A percentile compares a stretch with the other conserved stretches of the same genome.
These are phyloP conservation scores for Phytophthora colocasiae DNA, from an alignment of 352 stramenopile species.

Conservation along the genomic window DNA sequence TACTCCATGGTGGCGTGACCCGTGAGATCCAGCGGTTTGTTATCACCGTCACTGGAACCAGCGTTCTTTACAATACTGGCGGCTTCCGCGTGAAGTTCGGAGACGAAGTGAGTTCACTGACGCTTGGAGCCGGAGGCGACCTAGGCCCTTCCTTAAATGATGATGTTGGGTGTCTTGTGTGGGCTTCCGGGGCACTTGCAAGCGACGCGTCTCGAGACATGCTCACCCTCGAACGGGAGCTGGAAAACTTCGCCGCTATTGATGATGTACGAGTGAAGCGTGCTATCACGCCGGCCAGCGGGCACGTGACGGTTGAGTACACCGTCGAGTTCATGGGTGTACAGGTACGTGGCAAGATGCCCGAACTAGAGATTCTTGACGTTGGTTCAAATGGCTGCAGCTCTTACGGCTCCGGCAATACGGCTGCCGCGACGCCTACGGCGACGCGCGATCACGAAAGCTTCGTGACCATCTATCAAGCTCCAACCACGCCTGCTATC, in stretches of 20 bases:
- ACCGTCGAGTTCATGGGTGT: slow-evolving; percentile 93
- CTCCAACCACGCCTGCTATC: slow-evolving; percentile 91
- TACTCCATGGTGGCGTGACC: slow-evolving; percentile 53
- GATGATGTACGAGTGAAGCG: slow-evolving; percentile 78
- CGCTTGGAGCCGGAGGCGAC: slow-evolving; percentile 72
- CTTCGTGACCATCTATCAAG: slow-evolving; percentile 86
- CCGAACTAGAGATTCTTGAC: slow-evolving; percentile 87
- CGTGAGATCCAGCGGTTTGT: slow-evolving; percentile 76
- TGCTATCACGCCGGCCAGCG: slow-evolving; percentile 53
- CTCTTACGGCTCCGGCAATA: slow-evolving; percentile 47
- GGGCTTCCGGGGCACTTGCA: slow-evolving; percentile 63
- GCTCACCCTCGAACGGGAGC: slow-evolving; percentile 62
- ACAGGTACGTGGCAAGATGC: slow-evolving; percentile 90
- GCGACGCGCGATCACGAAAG: slow-evolving; percentile 27
- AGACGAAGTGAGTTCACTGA: slow-evolving; percentile 86
- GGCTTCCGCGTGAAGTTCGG: slow-evolving; percentile 93
- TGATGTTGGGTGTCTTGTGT: slow-evolving; percentile 80
- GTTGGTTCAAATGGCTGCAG: slow-evolving; percentile 93
- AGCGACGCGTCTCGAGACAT: slow-evolving; percentile 53
- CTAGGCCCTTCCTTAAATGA: slow-evolving; percentile 74
- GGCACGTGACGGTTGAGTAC: slow-evolving; percentile 81
- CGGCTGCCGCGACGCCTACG: slow-evolving; percentile 29
- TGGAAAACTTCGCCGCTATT: slow-evolving; percentile 69
- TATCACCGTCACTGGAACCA: slow-evolving; percentile 40
- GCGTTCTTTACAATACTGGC: slow-evolving; percentile 57